Conservation (phyloP, 1,139 yeast genomes). For the Kluyveromyces sp. region DNA sequence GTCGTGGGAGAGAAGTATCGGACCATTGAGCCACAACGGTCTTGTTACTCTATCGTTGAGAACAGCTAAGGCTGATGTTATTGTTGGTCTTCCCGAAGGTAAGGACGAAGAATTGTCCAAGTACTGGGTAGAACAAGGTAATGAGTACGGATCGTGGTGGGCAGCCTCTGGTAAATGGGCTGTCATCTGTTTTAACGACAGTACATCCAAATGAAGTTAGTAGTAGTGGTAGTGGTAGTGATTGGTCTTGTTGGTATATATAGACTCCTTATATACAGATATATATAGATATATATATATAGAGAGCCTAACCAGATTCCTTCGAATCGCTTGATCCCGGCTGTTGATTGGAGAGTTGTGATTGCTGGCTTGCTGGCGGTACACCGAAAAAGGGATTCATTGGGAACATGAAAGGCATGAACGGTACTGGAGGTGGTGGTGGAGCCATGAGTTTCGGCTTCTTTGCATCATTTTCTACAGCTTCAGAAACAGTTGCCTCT, state of each 20-base stretch:
- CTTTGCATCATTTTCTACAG: slow-evolving; percentile 5
- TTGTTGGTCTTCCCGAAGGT: slow-evolving; percentile 74
- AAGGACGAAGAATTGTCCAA: slow-evolving; percentile 57
- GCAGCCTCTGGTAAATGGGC: slow-evolving; percentile 89
- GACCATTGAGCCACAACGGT: slow-evolving; percentile 51
- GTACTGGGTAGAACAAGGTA: slow-evolving; percentile 50
- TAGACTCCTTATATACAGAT: background rate
- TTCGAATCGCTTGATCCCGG: background rate
- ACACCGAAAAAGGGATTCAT: slow-evolving; percentile 12
- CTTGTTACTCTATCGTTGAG: slow-evolving; percentile 68
- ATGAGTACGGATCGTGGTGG: slow-evolving; percentile 71
- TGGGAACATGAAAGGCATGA: slow-evolving; percentile 22
- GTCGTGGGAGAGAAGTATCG: slow-evolving; percentile 62
- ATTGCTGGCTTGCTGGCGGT: slow-evolving; percentile 7
- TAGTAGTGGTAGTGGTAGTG: background rate
- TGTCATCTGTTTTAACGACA: slow-evolving; percentile 53
- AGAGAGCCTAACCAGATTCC: background rate
- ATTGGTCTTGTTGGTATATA: background rate
- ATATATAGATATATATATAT: background rate
- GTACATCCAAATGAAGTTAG: slow-evolving; percentile 7
- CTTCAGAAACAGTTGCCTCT: background rate
- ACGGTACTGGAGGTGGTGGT: slow-evolving; percentile 10
- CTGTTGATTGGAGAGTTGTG: slow-evolving; percentile 1
- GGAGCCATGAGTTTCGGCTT: slow-evolving; percentile 9
- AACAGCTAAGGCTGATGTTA: slow-evolving; percentile 96